Percentiles rank a stretch among this genome's conserved stretches.
These are phyloP conservation scores for Calonectria pteridis DNA, from an alignment of 2,329 filamentous ascomycete species.

Conservation along the genomic window DNA sequence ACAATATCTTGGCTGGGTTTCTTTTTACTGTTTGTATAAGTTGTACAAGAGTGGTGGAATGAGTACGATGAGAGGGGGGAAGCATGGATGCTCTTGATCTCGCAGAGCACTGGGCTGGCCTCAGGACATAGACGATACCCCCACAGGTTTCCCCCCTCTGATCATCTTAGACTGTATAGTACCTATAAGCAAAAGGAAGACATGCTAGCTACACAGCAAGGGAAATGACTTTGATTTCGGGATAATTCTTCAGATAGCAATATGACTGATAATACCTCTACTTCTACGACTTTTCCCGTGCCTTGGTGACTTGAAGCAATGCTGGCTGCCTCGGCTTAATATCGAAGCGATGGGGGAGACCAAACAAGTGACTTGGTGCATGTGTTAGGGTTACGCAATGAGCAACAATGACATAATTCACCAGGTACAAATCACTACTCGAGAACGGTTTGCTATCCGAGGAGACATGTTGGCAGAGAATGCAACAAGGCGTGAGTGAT, in stretches of 20 bases:
- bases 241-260: slow-evolving; percentile 31
- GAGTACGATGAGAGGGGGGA: slow-evolving; percentile 35
- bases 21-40: slow-evolving; percentile 43
- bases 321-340: background rate
- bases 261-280: slow-evolving; percentile 3
- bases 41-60: slow-evolving; percentile 43
- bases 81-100: slow-evolving; percentile 38
- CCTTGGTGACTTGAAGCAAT: background rate
- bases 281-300: background rate
- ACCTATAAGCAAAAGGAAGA: slow-evolving; percentile 36
- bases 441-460: background rate
- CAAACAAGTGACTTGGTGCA: background rate
- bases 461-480: background rate
- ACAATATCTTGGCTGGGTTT: slow-evolving; percentile 27
- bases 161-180: slow-evolving; percentile 46
- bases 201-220: slow-evolving; percentile 43
- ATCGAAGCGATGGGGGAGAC: background rate
- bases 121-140: slow-evolving; percentile 51
- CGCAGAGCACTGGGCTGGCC: slow-evolving; percentile 48
- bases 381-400: background rate
- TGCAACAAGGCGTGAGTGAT: background rate
- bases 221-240: slow-evolving; percentile 27
- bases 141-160: slow-evolving; percentile 39
- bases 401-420: background rate
- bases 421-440: background rate